Base-by-base conservation (phyloP, 495 filamentous ascomycete species). In the Trypethelium eluteriae region DNA sequence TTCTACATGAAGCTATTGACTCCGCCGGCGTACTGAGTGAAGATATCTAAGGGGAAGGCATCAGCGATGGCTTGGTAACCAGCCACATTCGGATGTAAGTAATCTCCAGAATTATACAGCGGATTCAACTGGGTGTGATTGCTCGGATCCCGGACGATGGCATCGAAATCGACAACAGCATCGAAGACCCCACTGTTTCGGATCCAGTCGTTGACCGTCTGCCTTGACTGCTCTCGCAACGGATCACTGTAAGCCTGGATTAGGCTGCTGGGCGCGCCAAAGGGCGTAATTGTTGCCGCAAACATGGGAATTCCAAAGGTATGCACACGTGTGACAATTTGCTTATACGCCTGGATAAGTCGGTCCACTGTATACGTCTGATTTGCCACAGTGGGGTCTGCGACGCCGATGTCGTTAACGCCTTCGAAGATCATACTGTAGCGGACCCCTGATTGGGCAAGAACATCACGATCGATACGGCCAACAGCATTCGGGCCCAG, bases 391-490 rank as follows among this genome's bases (percentile, higher is more conserved):
- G 84, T 81, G 0, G 80, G 67, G 34, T 74, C 77, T 1, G 79
- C 83, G 7, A 75, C 75, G 38, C 87, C 86, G 57, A 89, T 88
- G 72, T 91, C 89, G 73, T 91, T 92, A 32, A 90, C 86, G 25
- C 88, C 88, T 75, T 88, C 83, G 74, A 91, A 91, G 41, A 91
- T 81, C 76, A 91, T 81, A 39, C 81, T 84, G 70, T 85, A 89
- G 68, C 78, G 78, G 6, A 86, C 81, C 9, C 83, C 82, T 1
- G 81, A 76, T 9, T 83, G 81, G 0, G 79, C 70, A 14, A 91
- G 75, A 3, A 86, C 80, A 71, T 91, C 88, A 14, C 88, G 80
- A 71, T 88, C 84, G 68, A 89, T 79, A 0, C 88, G 83, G 61
- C 77, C 75, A 41, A 88, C 73, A 1, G 86, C 80, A 32, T 83